Conservation (phyloP, 805 yeast genomes). For the Zygoascus tannicola region DNA sequence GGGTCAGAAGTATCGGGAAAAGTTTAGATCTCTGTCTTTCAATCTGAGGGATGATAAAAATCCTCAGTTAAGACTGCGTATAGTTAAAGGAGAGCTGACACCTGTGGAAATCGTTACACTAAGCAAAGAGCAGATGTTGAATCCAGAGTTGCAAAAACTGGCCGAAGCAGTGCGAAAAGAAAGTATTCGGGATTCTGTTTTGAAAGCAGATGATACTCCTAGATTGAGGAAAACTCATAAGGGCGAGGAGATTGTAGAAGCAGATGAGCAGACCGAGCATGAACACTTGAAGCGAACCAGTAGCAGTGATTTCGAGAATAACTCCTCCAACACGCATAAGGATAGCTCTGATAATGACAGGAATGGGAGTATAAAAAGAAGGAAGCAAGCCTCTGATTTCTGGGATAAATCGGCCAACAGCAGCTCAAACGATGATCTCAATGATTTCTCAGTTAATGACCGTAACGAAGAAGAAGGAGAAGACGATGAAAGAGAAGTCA, state of each 20-base stretch:
- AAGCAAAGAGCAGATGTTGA: constrained; percentile 66
- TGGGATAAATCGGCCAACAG: constrained; percentile 8
- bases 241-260: constrained; percentile 76
- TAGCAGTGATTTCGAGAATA: not conserved
- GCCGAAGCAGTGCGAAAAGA: constrained; percentile 66
- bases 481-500: not conserved
- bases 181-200: constrained; percentile 56
- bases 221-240: constrained; percentile 73
- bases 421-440: constrained; percentile 3
- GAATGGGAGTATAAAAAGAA: constrained; percentile 18
- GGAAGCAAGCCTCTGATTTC: constrained; percentile 16
- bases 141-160: constrained; percentile 61
- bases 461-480: constrained; percentile 10
- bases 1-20: constrained; percentile 48
- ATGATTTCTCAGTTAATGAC: constrained; percentile 5
- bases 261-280: constrained; percentile 30
- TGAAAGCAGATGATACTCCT: constrained; percentile 52
- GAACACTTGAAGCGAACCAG: constrained; percentile 2
- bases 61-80: constrained; percentile 44
- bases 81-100: constrained; percentile 44
- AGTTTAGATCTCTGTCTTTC: constrained; percentile 56
- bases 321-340: not conserved
- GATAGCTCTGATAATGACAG: constrained; percentile 9
- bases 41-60: constrained; percentile 52
- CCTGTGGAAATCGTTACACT: constrained; percentile 52